These are phyloP conservation scores for Fusarium tanahbumbuense DNA, from an alignment of 2,329 filamentous ascomycete genomes.

Conservation along the genomic window DNA sequence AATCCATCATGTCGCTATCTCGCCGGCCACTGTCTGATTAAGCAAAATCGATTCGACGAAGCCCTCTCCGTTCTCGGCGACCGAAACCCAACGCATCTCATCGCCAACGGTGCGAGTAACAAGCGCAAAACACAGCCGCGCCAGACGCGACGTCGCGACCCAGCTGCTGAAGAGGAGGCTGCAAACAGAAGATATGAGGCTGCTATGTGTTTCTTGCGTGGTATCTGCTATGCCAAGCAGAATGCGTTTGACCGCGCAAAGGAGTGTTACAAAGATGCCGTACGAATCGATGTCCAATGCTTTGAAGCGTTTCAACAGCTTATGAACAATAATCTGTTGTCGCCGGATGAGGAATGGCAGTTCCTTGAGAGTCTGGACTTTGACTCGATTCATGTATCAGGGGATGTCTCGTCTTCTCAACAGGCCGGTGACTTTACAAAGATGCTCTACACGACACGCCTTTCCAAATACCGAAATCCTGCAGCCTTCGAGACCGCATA, in stretches of 20 bases:
- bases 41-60: constrained; percentile 90
- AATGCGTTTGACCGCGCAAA: constrained; percentile 98
- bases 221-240: constrained; percentile 94
- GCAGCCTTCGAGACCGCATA: constrained; percentile 84
- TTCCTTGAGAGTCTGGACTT: constrained; percentile 93
- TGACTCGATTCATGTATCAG: constrained; percentile 77
- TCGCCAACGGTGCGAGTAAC: constrained; percentile 64
- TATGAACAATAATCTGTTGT: constrained; percentile 95
- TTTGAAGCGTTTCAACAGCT: constrained; percentile 98
- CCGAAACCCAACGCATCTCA: constrained; percentile 90
- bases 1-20: constrained; percentile 93
- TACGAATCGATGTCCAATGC: constrained; percentile 96
- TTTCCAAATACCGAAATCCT: constrained; percentile 95
- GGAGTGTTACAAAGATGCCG: constrained; percentile 97
- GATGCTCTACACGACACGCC: constrained; percentile 93
- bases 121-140: constrained; percentile 55
- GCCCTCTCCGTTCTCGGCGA: constrained; percentile 89
- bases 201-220: constrained; percentile 95
- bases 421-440: constrained; percentile 94
- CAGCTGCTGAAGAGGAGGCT: constrained; percentile 71
- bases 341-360: constrained; percentile 87
- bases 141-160: constrained; percentile 49
- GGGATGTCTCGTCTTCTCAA: constrained; percentile 76
- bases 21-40: constrained; percentile 92
- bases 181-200: constrained; percentile 89